Evolutionary conservation across 805 yeast genomes (phyloP), one percentile per base, ranked within the genome.

Genomic region (Hermanozyma aechmeae): DNA sequence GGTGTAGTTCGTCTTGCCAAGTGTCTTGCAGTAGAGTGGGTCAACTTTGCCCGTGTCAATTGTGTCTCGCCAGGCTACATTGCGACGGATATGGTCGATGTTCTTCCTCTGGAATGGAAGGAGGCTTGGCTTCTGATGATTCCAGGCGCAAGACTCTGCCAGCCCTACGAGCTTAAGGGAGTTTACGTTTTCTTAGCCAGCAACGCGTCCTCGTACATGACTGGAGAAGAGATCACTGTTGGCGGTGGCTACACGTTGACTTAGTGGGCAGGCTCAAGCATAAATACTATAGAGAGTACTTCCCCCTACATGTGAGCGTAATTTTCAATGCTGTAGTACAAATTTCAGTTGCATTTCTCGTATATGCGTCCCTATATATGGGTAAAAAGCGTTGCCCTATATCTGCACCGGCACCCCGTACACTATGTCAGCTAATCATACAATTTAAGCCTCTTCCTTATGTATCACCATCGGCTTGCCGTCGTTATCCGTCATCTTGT

Each of bases 51-150:
- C n/a, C 70, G 94, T 41, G 89, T 78, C 33, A 83, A 83, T 61
- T 64, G 82, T 16, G 70, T 83, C 17, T 76, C 85, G 11, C 95
- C 95, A 14, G 95, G 95, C 12, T 83, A 84, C 61, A 79, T 82
- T 36, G 71, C 68, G 34, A 80, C 93, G 6, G 84, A 78, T 6
- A 24, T 24, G 33, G 12, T 29, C 5, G 26, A 29, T 14, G 24
- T 13, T n/a, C 23, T 14, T 9, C 35, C 30, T 5, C 7, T 9
- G 13, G 10, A 8, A 13, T 22, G 13, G 13, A 22, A 12, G 13
- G 16, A 24, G 9, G 8, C 16, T 11, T 24, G 26, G 26, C 14
- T 24, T 14, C 9, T 6, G 16, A 13, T 24, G 26, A 24, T 24
- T 14, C 26, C 26, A 5, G 26, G 16, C 16, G 9, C 7, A 11